Base-by-base conservation (phyloP, 805 yeast genomes). In the Schwanniomyces occidentalis region DNA sequence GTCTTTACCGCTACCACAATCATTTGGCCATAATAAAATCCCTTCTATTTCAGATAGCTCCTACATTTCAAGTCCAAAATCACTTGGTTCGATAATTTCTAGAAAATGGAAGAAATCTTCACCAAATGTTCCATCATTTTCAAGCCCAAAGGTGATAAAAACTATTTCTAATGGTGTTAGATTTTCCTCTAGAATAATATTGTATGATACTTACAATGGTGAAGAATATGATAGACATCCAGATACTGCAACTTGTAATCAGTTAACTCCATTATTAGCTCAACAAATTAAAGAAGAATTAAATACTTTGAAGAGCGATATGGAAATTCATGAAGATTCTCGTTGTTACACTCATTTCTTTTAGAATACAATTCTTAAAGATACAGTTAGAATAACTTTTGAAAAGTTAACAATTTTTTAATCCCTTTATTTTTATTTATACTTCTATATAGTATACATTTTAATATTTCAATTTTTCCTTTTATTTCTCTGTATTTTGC, bases 161-260 rank as follows among this genome's bases (percentile, higher is more conserved):
- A 35, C 14, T 15, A 19, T 27, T 16, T 30, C 30, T 8, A 42
- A 44, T 4, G 57, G 60, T 10, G 87, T 82, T 8, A 57, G 77
- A 31, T 91, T 91, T 61, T 84, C 95, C 4, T 81, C 95, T 1
- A 71, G 88, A 47, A 86, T 93, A 37, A 75, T 86, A 6, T 73
- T 93, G 27, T 91, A 81, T 59, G 95, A 88, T 41, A 91, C 96
- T 0, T 88, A 84, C 58, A 75, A 82, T 39, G 80, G 81, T 23
- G 80, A 76, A 13, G 96, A 85, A 45, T 91, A 91, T 58, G 97
- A 91, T 58, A 78, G 99, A 50, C 88, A 82, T 45, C 96, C 97
- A 0, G 97, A 89, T 43, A 70, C 81, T 18, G 95, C 95, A 3
- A 89, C 97, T 2, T 91, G 97, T 63, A 88, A 90, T 59, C 88